Conservation (phyloP, 2,329 filamentous ascomycete species). For the Coniochaeta hoffmannii region DNA sequence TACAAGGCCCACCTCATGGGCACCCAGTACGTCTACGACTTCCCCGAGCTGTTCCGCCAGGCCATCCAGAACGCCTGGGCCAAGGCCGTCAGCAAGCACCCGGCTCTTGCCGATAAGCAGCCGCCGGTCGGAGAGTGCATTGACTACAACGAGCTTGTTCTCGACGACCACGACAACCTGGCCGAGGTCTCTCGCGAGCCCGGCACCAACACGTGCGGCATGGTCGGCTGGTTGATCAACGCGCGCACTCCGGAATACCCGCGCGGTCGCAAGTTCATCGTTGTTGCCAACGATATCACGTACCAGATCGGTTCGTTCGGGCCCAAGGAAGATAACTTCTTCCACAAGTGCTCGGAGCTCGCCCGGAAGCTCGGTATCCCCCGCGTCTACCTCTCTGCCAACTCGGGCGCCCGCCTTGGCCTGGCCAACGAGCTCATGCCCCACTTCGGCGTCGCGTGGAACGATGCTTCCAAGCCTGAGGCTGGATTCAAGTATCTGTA, state of each 20-base stretch:
- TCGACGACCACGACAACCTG: slow-evolving; percentile 88
- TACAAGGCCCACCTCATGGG: slow-evolving; percentile 99
- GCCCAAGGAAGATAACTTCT: slow-evolving; percentile 94
- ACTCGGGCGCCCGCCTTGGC: slow-evolving; percentile 95
- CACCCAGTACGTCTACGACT: slow-evolving; percentile 98
- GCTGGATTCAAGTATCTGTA: slow-evolving; percentile 96
- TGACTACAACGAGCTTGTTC: slow-evolving; percentile 85
- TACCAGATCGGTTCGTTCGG: slow-evolving; percentile 99
- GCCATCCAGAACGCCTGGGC: slow-evolving; percentile 94
- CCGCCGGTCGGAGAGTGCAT: slow-evolving; percentile 85
- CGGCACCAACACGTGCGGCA: slow-evolving; percentile 91
- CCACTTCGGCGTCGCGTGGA: slow-evolving; percentile 96
- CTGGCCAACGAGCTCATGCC: slow-evolving; percentile 96
- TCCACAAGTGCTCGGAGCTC: slow-evolving; percentile 97
- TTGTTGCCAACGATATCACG: slow-evolving; percentile 98
- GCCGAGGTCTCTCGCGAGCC: slow-evolving; percentile 91
- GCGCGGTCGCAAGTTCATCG: slow-evolving; percentile 82
- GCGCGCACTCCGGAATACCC: slow-evolving; percentile 95
- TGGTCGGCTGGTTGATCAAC: slow-evolving; percentile 97
- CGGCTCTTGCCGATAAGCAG: slow-evolving; percentile 69
- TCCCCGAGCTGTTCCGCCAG: slow-evolving; percentile 98
- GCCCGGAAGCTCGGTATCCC: slow-evolving; percentile 92
- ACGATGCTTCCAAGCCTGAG: slow-evolving; percentile 72
- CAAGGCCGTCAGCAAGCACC: slow-evolving; percentile 65
- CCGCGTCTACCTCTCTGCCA: slow-evolving; percentile 95